Evolutionary conservation across 2,329 filamentous ascomycete genomes (phyloP), one percentile per base, ranked within the genome.

Genomic region (Amauroascus niger): DNA sequence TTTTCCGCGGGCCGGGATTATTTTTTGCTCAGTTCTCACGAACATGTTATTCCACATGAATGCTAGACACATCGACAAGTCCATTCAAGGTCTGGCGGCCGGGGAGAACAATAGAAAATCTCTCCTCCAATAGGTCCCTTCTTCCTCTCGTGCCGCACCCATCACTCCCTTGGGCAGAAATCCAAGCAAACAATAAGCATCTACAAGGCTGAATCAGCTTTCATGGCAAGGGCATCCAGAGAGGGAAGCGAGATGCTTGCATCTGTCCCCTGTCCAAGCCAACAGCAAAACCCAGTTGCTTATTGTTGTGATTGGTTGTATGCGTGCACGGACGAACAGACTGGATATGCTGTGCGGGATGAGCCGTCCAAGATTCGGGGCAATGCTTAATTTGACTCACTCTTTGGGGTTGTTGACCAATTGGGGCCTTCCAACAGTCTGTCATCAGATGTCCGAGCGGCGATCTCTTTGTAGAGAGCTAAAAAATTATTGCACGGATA

Each of bases 311-410:
- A 44, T 51, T 44, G 49, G 49, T 28, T 35, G 39, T 6, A 43
- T 22, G 11, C 41, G 49, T 44, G 49, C 49, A 51, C 49, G 28
- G 49, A 41, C 48, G 26, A 39, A 50, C 48, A 22, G 35, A 5
- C 14, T 9, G 9, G 35, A 39, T 16, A 16, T 22, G 35, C 24
- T 24, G 37, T 30, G 37, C 48, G 37, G 45, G 35, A 51, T 32
- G 26, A 44, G 40, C 49, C 37, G 49, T 51, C 40, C 39, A 24
- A 32, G 37, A 33, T 22, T 30, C 28, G 35, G n/a, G n/a, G 26
- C 35, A 33, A 51, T 51, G 49, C 49, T 43, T 43, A 33, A 33
- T 41, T 51, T 44, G 49, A 43, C 49, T 33, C 49, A 39, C 32
- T 37, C 11, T 4, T 28, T 39, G 33, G 11, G n/a, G 4, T 28